Evolutionary conservation across 495 filamentous ascomycete species (phyloP), one percentile per base, ranked within the genome.

Genomic region (Xylaria scruposa): DNA sequence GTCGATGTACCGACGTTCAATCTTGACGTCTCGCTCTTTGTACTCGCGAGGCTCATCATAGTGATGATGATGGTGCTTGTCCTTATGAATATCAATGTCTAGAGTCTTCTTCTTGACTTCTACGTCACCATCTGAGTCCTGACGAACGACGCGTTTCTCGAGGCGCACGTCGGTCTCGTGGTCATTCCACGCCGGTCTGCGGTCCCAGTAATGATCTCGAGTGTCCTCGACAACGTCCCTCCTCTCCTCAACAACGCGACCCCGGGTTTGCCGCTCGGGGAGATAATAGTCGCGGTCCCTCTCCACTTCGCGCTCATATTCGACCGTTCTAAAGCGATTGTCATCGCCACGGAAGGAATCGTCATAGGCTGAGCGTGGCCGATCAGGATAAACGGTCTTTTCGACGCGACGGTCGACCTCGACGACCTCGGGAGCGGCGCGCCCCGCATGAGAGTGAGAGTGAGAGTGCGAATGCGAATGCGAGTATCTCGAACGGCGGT

Each of bases 231-330:
- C 77, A 21, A 80, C 71, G 17, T 83, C 81, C 67, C 78, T 84
- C 33, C 78, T 76, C 63, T 81, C 76, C 68, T 85, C 82, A 38
- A 83, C 77, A 26, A 83, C 74, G 62, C 76, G 74, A 21, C 75
- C 76, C 51, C 76, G 77, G 29, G 77, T 73, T 24, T 72, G 73
- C 15, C 76, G 76, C 54, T 78, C 77, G 19, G 77, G 74, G 44
- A 31, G 69, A 51, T 81, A 77, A 54, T 81, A 75, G 53, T 84
- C 81, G 31, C 75, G 72, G 70, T 75, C 51, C 33, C 75, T 70
- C 44, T 79, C 82, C 78, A 86, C 82, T 38, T 91, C 87, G 64
- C 88, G 82, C 68, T 90, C 87, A 56, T 85, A 87, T 49, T 87
- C 85, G 29, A 82, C 81, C 66, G 82, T 82, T 71, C 80, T 83